phyloP scores from a whole-genome alignment of 352 stramenopile species.

The Globisporangium spinosum region DNA sequence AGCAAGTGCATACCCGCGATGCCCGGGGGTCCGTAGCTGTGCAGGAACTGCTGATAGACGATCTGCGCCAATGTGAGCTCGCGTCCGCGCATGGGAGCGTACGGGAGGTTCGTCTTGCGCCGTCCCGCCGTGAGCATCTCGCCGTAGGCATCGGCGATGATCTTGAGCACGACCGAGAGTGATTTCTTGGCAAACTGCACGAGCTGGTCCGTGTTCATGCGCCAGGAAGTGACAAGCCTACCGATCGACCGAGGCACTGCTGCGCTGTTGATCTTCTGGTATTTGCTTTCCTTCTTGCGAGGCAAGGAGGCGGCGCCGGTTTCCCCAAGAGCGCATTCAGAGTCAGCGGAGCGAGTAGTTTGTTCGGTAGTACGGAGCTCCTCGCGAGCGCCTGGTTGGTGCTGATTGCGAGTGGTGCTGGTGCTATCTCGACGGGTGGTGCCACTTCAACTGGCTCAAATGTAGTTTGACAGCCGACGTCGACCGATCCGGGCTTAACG shows the following conservation, averaged over 20 bases:
- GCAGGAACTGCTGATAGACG: constrained; percentile 80
- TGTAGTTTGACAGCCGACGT: constrained; percentile 50
- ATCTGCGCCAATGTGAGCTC: constrained; percentile 61
- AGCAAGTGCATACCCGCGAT: constrained; percentile 83
- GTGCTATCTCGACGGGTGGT: neutral
- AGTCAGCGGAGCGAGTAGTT: constrained; percentile 35
- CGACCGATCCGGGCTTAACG: constrained; percentile 42
- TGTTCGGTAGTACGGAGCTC: constrained; percentile 18
- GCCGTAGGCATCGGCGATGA: constrained; percentile 70
- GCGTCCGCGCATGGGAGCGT: constrained; percentile 20
- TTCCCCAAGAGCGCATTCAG: constrained; percentile 46
- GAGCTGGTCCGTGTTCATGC: constrained; percentile 80
- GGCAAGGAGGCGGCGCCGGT: constrained; percentile 14
- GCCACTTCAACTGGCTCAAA: constrained; percentile 21
- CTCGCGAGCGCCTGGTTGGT: neutral
- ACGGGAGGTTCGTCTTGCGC: constrained; percentile 29
- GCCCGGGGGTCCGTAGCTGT: constrained; percentile 68
- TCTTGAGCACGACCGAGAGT: constrained; percentile 52
- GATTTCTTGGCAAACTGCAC: constrained; percentile 77
- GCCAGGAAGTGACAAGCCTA: constrained; percentile 75
- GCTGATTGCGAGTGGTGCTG: neutral
- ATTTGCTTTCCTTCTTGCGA: constrained; percentile 52
- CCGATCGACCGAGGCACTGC: constrained; percentile 60
- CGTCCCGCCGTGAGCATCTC: constrained; percentile 61
- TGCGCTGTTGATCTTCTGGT: constrained; percentile 69